Base-by-base conservation (phyloP, 1,284 basidiomycete species). In the Singerocomus rubriflavus region DNA sequence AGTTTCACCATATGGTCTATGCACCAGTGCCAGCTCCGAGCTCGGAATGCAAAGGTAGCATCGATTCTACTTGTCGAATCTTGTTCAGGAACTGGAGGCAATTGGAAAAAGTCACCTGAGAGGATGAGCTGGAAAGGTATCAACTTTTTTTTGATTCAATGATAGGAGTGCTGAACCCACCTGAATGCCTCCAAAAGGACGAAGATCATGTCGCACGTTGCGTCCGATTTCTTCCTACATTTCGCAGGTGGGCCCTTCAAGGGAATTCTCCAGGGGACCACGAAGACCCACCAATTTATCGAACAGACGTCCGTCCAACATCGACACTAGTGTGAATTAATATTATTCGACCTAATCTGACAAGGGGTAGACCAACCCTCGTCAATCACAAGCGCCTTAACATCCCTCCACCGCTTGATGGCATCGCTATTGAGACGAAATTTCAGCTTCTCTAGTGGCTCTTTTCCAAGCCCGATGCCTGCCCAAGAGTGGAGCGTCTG, bases 31-130 rank as follows among this genome's bases (percentile, higher is more conserved):
- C 89, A 92, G 5, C 75, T 76, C 43, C 73, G 65, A 0, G 88
- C 82, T 54, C 89, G 83, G 60, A 91, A 91, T 4, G 81, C 79
- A 57, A 86, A 89, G 2, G 61, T 69, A 2, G 70, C 50, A 1
- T 72, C 68, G 12, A 73, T 69, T 6, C 37, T 53, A 0, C 61
- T 58, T 1, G 61, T 62, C 8, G 64, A 64, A 45, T 67, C 62
- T 32, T 67, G 65, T 8, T 76, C 74, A 2, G 80, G 79, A 3
- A 91, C 87, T 0, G 89, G 89, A 5, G 89, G 89, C 2, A 91
- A 72, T 66, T 92, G 88, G 66, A 82, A 88, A 64, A 91, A 91
- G 66, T 91, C 88, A 8, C 88, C 88, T 0, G 84, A 85, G n/a
- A 88, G 61, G 40, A 91, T 77, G 46, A 92, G 73, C 78, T 89